Conservation (phyloP, 2,329 filamentous ascomycete species). For the Hypoxylon rubiginosum region DNA sequence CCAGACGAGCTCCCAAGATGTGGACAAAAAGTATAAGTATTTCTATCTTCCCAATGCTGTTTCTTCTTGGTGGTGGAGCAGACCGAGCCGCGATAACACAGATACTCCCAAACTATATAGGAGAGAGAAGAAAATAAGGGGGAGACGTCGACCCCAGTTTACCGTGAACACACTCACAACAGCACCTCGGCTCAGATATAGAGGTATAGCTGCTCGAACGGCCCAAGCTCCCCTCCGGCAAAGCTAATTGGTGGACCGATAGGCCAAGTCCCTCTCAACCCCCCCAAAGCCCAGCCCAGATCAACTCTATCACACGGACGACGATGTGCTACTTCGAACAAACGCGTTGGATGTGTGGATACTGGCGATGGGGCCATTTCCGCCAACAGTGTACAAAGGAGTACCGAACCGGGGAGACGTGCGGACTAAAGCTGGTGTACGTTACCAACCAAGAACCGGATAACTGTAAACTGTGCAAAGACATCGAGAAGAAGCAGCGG, state of each 20-base stretch:
- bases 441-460: constrained; percentile 73
- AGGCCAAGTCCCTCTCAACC: constrained; percentile 22
- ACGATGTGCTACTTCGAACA: constrained; percentile 94
- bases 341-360: constrained; percentile 85
- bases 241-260: constrained; percentile 36
- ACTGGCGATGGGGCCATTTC: constrained; percentile 96
- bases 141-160: constrained; percentile 4
- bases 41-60: constrained; percentile 35
- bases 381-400: constrained; percentile 93
- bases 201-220: constrained; percentile 31
- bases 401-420: constrained; percentile 96
- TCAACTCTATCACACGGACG: constrained; percentile 16
- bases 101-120: constrained; percentile 12
- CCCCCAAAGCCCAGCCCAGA: constrained; percentile 9
- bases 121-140: constrained; percentile 4
- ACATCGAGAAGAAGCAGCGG: constrained; percentile 87
- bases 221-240: constrained; percentile 22
- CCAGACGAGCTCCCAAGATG: constrained; percentile 33
- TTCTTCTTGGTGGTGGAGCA: constrained; percentile 31
- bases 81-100: constrained; percentile 26
- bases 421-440: constrained; percentile 91
- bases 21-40: constrained; percentile 51
- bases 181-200: constrained; percentile 20
- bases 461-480: constrained; percentile 87
- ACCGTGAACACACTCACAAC: constrained; percentile 21